Base-by-base conservation (phyloP, 768 basidiomycete species). In the Boletus edulis region DNA sequence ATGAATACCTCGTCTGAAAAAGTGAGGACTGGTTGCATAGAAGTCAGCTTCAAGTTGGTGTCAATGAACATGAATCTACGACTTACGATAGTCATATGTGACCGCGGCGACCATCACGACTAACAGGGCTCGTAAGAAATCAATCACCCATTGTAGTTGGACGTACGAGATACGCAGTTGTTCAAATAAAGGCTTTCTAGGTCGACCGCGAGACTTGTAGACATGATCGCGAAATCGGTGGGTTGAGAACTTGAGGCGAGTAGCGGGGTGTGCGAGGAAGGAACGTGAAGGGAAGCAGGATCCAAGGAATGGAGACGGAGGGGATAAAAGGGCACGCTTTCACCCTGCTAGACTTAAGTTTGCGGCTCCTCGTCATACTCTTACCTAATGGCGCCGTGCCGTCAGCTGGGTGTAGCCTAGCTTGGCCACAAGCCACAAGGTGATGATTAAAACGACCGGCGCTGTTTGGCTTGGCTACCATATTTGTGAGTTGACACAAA, bases 81-180 rank as follows among this genome's bases (percentile, higher is more conserved):
- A 54, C 57, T 7, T 18, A 60, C 57, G 14, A 35, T 51, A 60
- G 35, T 60, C 59, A 32, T 49, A 54, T 0, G 4, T 15, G 17
- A 54, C 27, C 0, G 40, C 39, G 15, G 49, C 18, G 17, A 59
- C 15, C 3, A 46, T 43, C 20, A 11, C n/a, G 11, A 60, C 59
- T 60, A 8, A n/a, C 7, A 3, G 7, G 11, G 17, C 13, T 14
- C 5, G 5, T 59, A 3, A 54, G 57, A 27, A n/a, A 42, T 17
- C 24, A 6, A 27, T 22, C n/a, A 17, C 4, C 1, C 1, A 24
- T 35, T 0, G 40, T 7, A 9, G 31, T 17, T 5, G 12, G 2
- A 50, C 57, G 2, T 44, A 54, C 57, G 39, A 7, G 59, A 53
- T 35, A 35, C 12, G 17, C 53, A 60, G 11, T 59, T 43, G 3